phyloP scores from a whole-genome alignment of 192 early-diverging fungal species.

The Coemansia brasiliensis region DNA sequence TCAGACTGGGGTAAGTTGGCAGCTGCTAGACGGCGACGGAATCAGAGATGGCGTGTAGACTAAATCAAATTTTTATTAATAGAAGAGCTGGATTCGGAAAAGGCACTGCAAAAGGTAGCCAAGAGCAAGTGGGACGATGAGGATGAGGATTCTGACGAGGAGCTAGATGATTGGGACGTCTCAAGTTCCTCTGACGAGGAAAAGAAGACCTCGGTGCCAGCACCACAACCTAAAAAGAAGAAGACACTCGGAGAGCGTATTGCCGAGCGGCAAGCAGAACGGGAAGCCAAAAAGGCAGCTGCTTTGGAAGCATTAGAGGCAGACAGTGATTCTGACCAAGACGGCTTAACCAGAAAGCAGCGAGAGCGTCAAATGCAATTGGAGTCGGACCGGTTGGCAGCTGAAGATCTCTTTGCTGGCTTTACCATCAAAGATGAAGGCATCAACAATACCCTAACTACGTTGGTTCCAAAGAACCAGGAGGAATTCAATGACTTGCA shows the following conservation, averaged over 20 bases:
- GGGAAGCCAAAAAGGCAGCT: constrained; percentile 46
- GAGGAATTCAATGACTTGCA: constrained; percentile 68
- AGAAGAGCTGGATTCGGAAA: constrained; percentile 5
- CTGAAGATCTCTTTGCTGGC: constrained; percentile 66
- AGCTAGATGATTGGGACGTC: constrained; percentile 66
- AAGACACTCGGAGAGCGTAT: constrained; percentile 60
- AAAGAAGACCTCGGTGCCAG: constrained; percentile 14
- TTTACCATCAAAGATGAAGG: constrained; percentile 56
- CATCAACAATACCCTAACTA: constrained; percentile 29
- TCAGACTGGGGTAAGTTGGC: constrained; percentile 51
- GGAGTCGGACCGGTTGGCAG: constrained; percentile 64
- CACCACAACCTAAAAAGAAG: constrained; percentile 51
- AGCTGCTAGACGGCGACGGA: too few species aligned
- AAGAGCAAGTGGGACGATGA: constrained; percentile 61
- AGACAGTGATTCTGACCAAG: constrained; percentile 49
- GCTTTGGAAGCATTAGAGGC: constrained; percentile 29
- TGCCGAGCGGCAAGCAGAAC: constrained; percentile 59
- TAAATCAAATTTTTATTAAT: not conserved
- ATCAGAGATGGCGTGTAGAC: too few species aligned
- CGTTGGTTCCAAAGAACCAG: constrained; percentile 63
- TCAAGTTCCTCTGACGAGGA: constrained; percentile 57
- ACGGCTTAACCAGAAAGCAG: constrained; percentile 43
- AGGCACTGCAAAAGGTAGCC: constrained; percentile 4
- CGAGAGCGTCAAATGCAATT: constrained; percentile 60
- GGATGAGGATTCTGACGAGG: constrained; percentile 64